Percentiles rank a stretch among this genome's conserved stretches.
phyloP scores from a whole-genome alignment of 2,329 filamentous ascomycete genomes.

The Aaosphaeria pasadenensis region DNA sequence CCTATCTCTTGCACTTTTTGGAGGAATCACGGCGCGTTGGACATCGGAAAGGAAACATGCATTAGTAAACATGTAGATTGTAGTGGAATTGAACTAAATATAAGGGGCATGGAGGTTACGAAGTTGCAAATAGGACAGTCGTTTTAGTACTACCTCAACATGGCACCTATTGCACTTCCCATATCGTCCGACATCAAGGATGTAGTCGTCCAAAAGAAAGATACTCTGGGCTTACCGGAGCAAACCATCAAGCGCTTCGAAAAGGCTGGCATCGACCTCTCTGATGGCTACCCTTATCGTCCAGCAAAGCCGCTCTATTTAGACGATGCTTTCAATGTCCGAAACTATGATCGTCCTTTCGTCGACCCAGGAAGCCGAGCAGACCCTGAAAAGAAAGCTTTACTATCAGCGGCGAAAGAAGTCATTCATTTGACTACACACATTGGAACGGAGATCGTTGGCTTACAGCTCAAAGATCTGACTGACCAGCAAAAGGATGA shows the following conservation, averaged over 20 bases:
- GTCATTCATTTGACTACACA: slow-evolving; percentile 34
- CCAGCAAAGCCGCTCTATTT: slow-evolving; percentile 65
- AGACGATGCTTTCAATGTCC: slow-evolving; percentile 66
- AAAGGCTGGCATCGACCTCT: slow-evolving; percentile 68
- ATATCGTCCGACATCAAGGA: slow-evolving; percentile 57
- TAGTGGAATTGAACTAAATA: background rate
- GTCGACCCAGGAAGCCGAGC: slow-evolving; percentile 50
- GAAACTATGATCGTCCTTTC: slow-evolving; percentile 43
- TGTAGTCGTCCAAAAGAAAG: slow-evolving; percentile 60
- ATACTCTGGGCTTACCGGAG: slow-evolving; percentile 61
- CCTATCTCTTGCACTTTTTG: background rate
- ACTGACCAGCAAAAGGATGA: slow-evolving; percentile 50
- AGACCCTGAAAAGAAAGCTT: slow-evolving; percentile 41
- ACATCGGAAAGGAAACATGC: background rate
- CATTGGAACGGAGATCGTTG: slow-evolving; percentile 35
- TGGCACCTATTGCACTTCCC: slow-evolving; percentile 59
- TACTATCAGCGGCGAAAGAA: slow-evolving; percentile 42
- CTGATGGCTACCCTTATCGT: slow-evolving; percentile 68
- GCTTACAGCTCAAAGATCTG: slow-evolving; percentile 49
- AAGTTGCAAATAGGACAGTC: too few species aligned
- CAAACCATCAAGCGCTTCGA: slow-evolving; percentile 57
- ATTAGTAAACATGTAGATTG: slow-evolving; percentile 12
- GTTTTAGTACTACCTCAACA: slow-evolving; percentile 19
- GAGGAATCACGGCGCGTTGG: too few species aligned
- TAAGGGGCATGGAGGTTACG: background rate